A percentile compares a stretch with the other conserved stretches of the same genome.
Conservation (phyloP, 768 basidiomycete species). For the Rhodotorula babjevae region DNA sequence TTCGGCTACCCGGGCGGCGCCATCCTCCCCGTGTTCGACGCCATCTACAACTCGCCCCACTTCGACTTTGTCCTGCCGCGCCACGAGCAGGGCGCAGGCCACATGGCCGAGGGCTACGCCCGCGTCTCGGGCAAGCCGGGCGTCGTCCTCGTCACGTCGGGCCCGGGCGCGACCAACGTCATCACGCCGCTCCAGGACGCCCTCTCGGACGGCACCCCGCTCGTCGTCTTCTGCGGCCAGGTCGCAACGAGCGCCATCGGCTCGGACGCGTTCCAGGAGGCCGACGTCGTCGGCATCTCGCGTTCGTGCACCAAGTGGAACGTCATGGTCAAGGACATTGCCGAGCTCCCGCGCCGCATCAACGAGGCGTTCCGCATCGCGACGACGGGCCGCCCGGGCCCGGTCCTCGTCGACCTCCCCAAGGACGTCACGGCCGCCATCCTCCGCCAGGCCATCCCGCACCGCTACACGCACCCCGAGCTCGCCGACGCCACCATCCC, state of each 20-base stretch:
- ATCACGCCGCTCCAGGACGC: slow-evolving; percentile 98
- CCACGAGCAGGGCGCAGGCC: slow-evolving; percentile 96
- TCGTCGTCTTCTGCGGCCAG: slow-evolving; percentile 94
- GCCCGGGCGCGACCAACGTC: slow-evolving; percentile 96
- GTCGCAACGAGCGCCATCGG: slow-evolving; percentile 99
- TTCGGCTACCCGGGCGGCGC: slow-evolving; percentile 94
- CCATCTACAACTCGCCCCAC: slow-evolving; percentile 90
- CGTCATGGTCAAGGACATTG: slow-evolving; percentile 96
- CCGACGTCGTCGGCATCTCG: slow-evolving; percentile 93
- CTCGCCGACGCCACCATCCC: slow-evolving; percentile 52
- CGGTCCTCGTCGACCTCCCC: slow-evolving; percentile 96
- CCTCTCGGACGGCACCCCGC: slow-evolving; percentile 82
- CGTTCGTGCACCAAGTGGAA: slow-evolving; percentile 99
- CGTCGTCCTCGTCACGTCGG: slow-evolving; percentile 95
- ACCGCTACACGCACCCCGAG: slow-evolving; percentile 80
- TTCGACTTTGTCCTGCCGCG: slow-evolving; percentile 93
- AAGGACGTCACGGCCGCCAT: slow-evolving; percentile 96
- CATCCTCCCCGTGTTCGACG: slow-evolving; percentile 98
- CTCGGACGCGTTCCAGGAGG: slow-evolving; percentile 99
- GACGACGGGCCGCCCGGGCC: slow-evolving; percentile 91
- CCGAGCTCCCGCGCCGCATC: slow-evolving; percentile 88
- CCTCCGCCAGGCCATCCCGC: slow-evolving; percentile 70
- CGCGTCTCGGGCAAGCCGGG: slow-evolving; percentile 96
- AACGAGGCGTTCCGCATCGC: slow-evolving; percentile 99
- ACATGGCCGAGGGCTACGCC: slow-evolving; percentile 94